phyloP scores from a whole-genome alignment of 2,329 filamentous ascomycete genomes.

The Simplicillium sp. region DNA sequence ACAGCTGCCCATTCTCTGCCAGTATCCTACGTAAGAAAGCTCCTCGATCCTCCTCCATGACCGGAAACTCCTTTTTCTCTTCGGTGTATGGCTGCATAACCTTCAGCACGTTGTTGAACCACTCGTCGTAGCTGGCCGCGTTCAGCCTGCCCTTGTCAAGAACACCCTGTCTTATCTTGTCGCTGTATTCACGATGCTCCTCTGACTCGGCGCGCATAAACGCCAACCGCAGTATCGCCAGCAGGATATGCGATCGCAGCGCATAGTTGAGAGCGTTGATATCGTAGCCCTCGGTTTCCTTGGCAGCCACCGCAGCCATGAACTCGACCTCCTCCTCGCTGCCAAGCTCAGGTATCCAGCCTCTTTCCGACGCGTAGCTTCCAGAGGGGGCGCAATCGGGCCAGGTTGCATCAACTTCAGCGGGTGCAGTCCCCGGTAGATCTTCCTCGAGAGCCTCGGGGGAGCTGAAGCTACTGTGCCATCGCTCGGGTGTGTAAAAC shows the following conservation, averaged over 20 bases:
- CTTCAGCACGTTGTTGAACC: neutral
- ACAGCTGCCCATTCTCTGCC: constrained; percentile 1
- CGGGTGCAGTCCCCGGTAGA: constrained; percentile 2
- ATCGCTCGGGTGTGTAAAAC: neutral
- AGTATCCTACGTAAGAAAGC: neutral
- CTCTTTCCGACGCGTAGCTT: neutral
- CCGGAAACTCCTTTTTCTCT: neutral
- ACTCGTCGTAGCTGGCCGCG: neutral
- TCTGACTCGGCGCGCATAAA: constrained; percentile 5
- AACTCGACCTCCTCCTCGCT: constrained; percentile 11
- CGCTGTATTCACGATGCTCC: neutral
- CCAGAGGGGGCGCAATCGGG: constrained; percentile 5
- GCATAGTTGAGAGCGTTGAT: constrained; percentile 6
- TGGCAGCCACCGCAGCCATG: constrained; percentile 8
- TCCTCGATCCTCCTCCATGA: neutral
- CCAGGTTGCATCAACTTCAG: constrained; percentile 5
- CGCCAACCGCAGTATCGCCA: constrained; percentile 5
- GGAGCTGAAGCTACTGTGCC: constrained; percentile 1
- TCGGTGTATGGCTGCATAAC: neutral
- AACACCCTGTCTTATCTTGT: neutral
- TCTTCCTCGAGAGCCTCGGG: constrained; percentile 7
- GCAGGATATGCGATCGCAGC: constrained; percentile 10
- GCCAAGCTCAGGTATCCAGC: constrained; percentile 10
- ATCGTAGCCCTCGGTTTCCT: constrained; percentile 6
- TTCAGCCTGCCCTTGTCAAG: constrained; percentile 1